Conservation (phyloP, 495 filamentous ascomycete genomes). For the Aspergillus coremiiformis region DNA sequence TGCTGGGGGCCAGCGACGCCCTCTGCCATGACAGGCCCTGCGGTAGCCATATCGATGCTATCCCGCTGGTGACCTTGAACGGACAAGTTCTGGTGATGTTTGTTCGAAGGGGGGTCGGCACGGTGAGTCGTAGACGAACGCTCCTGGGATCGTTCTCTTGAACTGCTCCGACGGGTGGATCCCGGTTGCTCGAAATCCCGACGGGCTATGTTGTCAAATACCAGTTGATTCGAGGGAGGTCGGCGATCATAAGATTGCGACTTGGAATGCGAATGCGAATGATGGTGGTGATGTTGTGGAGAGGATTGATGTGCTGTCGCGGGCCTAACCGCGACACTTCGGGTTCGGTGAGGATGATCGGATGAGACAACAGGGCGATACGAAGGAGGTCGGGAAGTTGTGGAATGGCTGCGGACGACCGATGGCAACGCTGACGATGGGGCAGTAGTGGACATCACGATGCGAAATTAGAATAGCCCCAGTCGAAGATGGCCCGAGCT, state of each 20-base stretch:
- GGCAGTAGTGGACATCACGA: constrained; percentile 47
- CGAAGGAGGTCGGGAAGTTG: constrained; percentile 43
- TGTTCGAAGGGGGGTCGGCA: constrained; percentile 41
- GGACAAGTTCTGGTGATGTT: constrained; percentile 41
- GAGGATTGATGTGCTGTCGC: constrained; percentile 32
- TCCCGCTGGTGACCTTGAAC: constrained; percentile 41
- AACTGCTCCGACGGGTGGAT: constrained; percentile 47
- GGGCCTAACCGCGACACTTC: constrained; percentile 46
- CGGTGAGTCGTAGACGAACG: constrained; percentile 42
- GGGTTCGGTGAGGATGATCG: constrained; percentile 51
- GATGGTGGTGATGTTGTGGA: constrained; percentile 20
- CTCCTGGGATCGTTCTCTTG: constrained; percentile 45
- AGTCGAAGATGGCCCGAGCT: background rate
- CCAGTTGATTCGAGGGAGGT: constrained; percentile 44
- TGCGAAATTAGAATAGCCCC: constrained; percentile 19
- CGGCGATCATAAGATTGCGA: constrained; percentile 45
- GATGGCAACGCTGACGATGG: constrained; percentile 37
- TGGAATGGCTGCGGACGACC: constrained; percentile 48
- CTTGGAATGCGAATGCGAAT: constrained; percentile 40
- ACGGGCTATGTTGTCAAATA: constrained; percentile 47
- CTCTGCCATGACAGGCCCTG: constrained; percentile 30
- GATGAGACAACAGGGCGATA: constrained; percentile 30
- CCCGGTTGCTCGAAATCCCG: constrained; percentile 50
- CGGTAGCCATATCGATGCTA: constrained; percentile 49
- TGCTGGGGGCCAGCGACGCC: constrained; percentile 37